These are phyloP conservation scores for Phytophthora pseudosyringae DNA, from an alignment of 352 stramenopile species.

Conservation along the genomic window DNA sequence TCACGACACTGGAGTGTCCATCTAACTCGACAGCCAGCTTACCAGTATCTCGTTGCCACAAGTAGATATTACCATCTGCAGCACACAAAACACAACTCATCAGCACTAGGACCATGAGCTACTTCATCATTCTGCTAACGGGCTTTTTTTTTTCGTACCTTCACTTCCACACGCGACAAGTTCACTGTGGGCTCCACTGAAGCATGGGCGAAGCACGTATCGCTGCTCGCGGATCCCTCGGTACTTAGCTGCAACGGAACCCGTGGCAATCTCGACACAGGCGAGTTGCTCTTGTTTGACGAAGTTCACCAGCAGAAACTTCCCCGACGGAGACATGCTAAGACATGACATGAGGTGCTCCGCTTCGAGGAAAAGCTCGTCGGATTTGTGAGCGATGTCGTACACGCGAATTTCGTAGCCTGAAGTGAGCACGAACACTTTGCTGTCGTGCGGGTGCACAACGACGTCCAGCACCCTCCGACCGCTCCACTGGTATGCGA, in stretches of 20 bases:
- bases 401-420: constrained; percentile 67
- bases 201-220: constrained; percentile 72
- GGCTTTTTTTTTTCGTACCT: constrained; percentile 57
- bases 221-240: constrained; percentile 64
- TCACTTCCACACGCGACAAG: constrained; percentile 73
- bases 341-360: constrained; percentile 69
- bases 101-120: neutral
- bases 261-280: constrained; percentile 55
- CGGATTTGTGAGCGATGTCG: constrained; percentile 61
- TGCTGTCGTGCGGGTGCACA: constrained; percentile 58
- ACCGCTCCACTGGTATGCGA: constrained; percentile 74
- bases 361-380: constrained; percentile 59
- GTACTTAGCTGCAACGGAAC: constrained; percentile 56
- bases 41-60: constrained; percentile 69
- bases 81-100: constrained; percentile 3
- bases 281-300: constrained; percentile 67
- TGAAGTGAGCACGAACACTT: constrained; percentile 66
- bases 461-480: constrained; percentile 65
- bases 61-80: constrained; percentile 60
- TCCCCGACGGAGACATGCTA: constrained; percentile 46
- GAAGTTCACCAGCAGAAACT: constrained; percentile 68
- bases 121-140: neutral
- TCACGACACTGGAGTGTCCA: constrained; percentile 74
- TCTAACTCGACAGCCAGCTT: constrained; percentile 44
- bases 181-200: constrained; percentile 54